Base-by-base conservation (phyloP, 2,329 filamentous ascomycete genomes). In the Apiospora arundinis region DNA sequence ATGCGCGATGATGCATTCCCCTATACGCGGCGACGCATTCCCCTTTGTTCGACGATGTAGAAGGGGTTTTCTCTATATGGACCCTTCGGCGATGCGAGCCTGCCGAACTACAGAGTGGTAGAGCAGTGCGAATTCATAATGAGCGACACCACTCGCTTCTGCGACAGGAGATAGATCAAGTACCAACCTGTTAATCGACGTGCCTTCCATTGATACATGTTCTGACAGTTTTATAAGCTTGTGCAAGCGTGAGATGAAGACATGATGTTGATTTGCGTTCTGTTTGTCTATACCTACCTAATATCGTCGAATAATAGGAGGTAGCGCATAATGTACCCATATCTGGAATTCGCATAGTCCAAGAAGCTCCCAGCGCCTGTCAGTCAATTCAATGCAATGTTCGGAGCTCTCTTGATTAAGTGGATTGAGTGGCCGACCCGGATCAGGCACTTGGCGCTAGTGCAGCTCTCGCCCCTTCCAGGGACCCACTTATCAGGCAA, bases 81-180 rank as follows among this genome's bases (percentile, higher is more conserved):
- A 18, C 18, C 21, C 21, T 4, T n/a, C n/a, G 32, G 21, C 18
- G 32, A 63, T 63, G 32, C 56, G 6, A 8, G 32, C 56, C 32
- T n/a, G 37, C 21, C 4, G 52, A 37, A 16, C 28, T 63, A 40
- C 52, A 63, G 18, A 63, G 52, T 28, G 8, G 16, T 9, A 63
- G 16, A 63, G 56, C 56, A 63, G 32, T 40, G 28, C 32, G 32
- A 40, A 40, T n/a, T 40, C 18, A 63, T 40, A n/a, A 37, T 40
- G 56, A n/a, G 56, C 21, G 11, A 40, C 56, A 23, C 32, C 56
- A 23, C 32, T 18, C 18, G 9, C 32, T 32, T 40, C 56, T 63
- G 32, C 56, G 56, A 21, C 56, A 63, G 56, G 32, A 63, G 14
- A 21, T 32, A 63, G 56, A 63, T 63, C 18, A 40, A 63, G 40